Conservation (phyloP, 2,329 filamentous ascomycete genomes). For the Camptophora hylomeconis region DNA sequence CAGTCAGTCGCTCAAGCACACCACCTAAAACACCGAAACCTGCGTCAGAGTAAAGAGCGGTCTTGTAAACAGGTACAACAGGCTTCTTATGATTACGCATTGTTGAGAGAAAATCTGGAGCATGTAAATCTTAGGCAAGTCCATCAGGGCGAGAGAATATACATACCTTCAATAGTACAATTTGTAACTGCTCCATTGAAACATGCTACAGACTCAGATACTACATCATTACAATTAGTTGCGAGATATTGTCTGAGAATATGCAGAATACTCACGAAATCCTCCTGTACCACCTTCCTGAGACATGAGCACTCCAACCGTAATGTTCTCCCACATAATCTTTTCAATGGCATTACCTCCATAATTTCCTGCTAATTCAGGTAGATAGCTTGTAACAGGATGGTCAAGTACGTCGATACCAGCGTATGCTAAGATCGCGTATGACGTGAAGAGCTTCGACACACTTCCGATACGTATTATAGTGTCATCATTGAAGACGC, state of each 20-base stretch:
- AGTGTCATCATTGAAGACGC: conserved; percentile 25
- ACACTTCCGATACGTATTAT: conserved; percentile 31
- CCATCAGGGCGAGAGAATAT: too few species aligned
- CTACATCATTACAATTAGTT: too few species aligned
- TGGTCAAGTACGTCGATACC: conserved; percentile 26
- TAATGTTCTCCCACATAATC: conserved; percentile 35
- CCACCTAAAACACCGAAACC: conserved; percentile 33
- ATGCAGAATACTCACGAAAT: too few species aligned
- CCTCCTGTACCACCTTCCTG: conserved; percentile 28
- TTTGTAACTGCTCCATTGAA: too few species aligned
- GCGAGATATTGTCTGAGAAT: too few species aligned
- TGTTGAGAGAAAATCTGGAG: too few species aligned
- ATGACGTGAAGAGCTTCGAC: conserved; percentile 28
- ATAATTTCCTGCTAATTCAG: conserved; percentile 22
- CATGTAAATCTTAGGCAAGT: too few species aligned
- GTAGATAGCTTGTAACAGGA: conserved; percentile 34
- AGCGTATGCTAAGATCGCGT: conserved; percentile 24
- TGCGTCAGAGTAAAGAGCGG: conserved; percentile 34
- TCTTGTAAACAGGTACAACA: neutral
- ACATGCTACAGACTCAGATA: too few species aligned
- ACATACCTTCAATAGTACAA: too few species aligned
- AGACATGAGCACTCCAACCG: conserved; percentile 30
- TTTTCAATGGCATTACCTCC: conserved; percentile 21
- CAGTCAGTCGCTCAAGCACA: conserved; percentile 32
- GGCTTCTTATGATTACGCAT: neutral